Evolutionary conservation across 1,284 basidiomycete genomes (phyloP).

Genomic region (Inonotus hispidus): DNA sequence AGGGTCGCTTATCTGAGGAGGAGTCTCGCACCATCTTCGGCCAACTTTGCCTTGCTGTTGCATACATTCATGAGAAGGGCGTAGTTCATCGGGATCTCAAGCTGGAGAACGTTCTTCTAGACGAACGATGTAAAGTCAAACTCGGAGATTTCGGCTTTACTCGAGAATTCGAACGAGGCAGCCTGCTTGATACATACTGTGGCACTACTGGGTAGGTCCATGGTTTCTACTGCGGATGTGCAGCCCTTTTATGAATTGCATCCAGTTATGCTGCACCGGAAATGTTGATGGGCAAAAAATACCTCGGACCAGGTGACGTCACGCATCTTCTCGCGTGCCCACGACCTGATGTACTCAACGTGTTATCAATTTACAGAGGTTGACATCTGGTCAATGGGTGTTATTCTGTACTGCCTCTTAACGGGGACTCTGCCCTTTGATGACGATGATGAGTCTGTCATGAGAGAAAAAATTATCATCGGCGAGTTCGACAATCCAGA

Average conservation of each 20-base stretch:
- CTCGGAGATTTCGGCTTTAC: conserved; percentile 97
- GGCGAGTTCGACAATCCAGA: conserved; percentile 90
- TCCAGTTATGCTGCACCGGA: conserved; percentile 82
- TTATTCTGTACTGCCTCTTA: conserved; percentile 92
- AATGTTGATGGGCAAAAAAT: conserved; percentile 87
- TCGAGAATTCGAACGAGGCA: conserved; percentile 83
- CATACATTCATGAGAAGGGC: conserved; percentile 84
- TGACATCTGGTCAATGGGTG: conserved; percentile 95
- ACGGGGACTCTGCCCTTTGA: conserved; percentile 96
- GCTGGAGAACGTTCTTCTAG: conserved; percentile 91
- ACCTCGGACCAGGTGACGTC: conserved; percentile 77
- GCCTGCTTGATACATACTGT: conserved; percentile 91
- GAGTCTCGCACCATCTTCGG: conserved; percentile 86
- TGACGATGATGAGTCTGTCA: conserved; percentile 88
- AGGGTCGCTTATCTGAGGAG: conserved; percentile 80
- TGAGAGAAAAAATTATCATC: conserved; percentile 83
- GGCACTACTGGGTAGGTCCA: conserved; percentile 78
- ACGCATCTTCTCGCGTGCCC: conserved; percentile 20
- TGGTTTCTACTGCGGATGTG: background rate
- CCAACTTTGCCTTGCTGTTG: conserved; percentile 94
- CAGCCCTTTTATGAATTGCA: conserved; percentile 2
- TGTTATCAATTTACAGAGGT: conserved; percentile 57
- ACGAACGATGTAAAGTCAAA: conserved; percentile 83
- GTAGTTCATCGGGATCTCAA: conserved; percentile 96
- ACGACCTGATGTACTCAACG: background rate